A percentile compares a stretch with the other conserved stretches of the same genome.
phyloP scores from a whole-genome alignment of 441 rosid species.

The Croton setiger region DNA sequence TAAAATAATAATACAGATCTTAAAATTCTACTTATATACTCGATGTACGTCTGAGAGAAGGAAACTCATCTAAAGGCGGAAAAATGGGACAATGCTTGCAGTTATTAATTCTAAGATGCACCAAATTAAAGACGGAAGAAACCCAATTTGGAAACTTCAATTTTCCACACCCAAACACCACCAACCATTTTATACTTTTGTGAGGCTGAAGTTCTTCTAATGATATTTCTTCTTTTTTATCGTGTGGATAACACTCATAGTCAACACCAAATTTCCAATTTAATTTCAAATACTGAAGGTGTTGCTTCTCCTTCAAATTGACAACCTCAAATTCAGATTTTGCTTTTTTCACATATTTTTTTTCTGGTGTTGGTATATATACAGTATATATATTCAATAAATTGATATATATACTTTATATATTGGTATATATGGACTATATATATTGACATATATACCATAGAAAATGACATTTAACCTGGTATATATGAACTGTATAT shows the following conservation, averaged over 20 bases:
- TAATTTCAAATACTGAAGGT: conserved; percentile 9
- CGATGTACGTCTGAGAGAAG: conserved; percentile 14
- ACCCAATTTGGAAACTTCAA: conserved; percentile 20
- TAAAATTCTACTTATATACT: not conserved
- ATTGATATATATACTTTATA: too few species aligned
- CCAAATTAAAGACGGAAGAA: conserved; percentile 15
- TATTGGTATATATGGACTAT: too few species aligned
- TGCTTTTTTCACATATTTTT: too few species aligned
- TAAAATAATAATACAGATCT: conserved; percentile 1
- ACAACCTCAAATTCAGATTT: too few species aligned
- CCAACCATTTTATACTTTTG: conserved; percentile 10
- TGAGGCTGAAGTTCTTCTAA: conserved; percentile 13
- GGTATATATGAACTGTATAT: too few species aligned
- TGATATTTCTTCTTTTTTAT: not conserved
- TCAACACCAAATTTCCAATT: not conserved
- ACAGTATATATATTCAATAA: too few species aligned
- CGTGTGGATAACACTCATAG: not conserved
- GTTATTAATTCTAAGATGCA: fast-evolving
- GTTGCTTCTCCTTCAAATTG: too few species aligned
- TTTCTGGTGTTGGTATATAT: too few species aligned
- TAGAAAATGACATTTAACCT: too few species aligned
- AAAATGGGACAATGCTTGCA: not conserved
- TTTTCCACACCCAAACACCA: conserved; percentile 2
- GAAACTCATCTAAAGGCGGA: conserved; percentile 15
- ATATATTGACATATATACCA: too few species aligned